These are phyloP conservation scores for Penicillium desertorum DNA, from an alignment of 495 filamentous ascomycete species.

Conservation along the genomic window DNA sequence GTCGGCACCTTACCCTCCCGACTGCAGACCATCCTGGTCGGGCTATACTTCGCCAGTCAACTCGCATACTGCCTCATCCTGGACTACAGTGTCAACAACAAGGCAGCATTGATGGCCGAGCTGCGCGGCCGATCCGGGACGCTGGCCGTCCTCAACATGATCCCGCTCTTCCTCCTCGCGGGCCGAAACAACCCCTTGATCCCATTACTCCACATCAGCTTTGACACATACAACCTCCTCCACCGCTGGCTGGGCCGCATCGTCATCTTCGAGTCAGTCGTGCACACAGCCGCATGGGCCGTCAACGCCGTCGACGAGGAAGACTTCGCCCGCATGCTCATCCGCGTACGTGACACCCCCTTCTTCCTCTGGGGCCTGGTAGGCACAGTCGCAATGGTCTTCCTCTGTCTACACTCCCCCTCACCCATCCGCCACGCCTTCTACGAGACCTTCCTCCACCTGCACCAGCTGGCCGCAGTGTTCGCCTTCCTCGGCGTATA, in stretches of 20 bases:
- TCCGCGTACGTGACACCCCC: slow-evolving; percentile 59
- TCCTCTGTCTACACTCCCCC: slow-evolving; percentile 67
- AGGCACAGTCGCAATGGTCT: slow-evolving; percentile 57
- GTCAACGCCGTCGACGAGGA: slow-evolving; percentile 49
- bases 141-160: slow-evolving; percentile 82
- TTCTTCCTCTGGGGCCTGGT: slow-evolving; percentile 56
- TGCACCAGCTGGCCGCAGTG: slow-evolving; percentile 71
- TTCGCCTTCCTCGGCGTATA: slow-evolving; percentile 66
- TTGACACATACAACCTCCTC: slow-evolving; percentile 93
- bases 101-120: slow-evolving; percentile 56
- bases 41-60: slow-evolving; percentile 71
- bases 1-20: slow-evolving; percentile 87
- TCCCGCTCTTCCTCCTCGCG: slow-evolving; percentile 85
- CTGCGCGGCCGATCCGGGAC: slow-evolving; percentile 83
- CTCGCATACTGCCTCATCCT: slow-evolving; percentile 74
- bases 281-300: slow-evolving; percentile 72
- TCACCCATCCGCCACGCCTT: slow-evolving; percentile 83
- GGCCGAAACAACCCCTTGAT: slow-evolving; percentile 95
- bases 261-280: slow-evolving; percentile 70
- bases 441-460: slow-evolving; percentile 80
- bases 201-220: slow-evolving; percentile 75
- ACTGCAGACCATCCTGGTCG: slow-evolving; percentile 75
- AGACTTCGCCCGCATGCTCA: slow-evolving; percentile 52
- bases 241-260: slow-evolving; percentile 95
- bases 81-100: slow-evolving; percentile 57